A percentile compares a stretch with the other conserved stretches of the same genome.
Conservation (phyloP, 805 yeast species). For the Spathaspora girioi region DNA sequence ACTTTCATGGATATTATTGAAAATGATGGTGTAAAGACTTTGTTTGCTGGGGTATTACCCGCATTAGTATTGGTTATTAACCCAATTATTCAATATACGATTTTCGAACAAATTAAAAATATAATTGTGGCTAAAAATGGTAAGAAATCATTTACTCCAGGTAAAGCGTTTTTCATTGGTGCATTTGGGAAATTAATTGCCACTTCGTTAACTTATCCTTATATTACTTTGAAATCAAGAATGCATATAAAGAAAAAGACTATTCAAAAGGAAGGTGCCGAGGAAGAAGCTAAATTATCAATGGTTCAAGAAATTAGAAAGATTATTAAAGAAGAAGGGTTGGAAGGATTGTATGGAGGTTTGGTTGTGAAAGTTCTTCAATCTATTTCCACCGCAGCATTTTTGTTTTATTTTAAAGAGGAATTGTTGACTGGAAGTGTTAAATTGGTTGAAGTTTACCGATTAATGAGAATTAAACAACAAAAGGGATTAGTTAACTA, state of each 20-base stretch:
- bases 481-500: not conserved
- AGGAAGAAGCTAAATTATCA: constrained; percentile 25
- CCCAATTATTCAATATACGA: constrained; percentile 89
- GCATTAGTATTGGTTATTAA: constrained; percentile 82
- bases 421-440: constrained; percentile 65
- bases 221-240: constrained; percentile 83
- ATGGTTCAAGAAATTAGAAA: constrained; percentile 51
- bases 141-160: constrained; percentile 50
- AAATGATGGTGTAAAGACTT: constrained; percentile 66
- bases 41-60: constrained; percentile 84
- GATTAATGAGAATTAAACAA: constrained; percentile 20
- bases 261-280: constrained; percentile 11
- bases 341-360: constrained; percentile 78
- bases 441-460: constrained; percentile 44
- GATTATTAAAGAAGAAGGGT: constrained; percentile 67
- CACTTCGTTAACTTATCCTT: constrained; percentile 87
- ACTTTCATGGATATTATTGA: constrained; percentile 60
- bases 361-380: constrained; percentile 75
- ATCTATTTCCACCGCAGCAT: constrained; percentile 84
- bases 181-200: constrained; percentile 88
- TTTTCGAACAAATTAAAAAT: constrained; percentile 82
- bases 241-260: constrained; percentile 64
- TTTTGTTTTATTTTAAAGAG: constrained; percentile 86
- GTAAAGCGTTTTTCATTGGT: constrained; percentile 81
- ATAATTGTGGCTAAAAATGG: constrained; percentile 53